Conservation (phyloP, 495 filamentous ascomycete genomes). For the Massariosphaeria phaeospora region DNA sequence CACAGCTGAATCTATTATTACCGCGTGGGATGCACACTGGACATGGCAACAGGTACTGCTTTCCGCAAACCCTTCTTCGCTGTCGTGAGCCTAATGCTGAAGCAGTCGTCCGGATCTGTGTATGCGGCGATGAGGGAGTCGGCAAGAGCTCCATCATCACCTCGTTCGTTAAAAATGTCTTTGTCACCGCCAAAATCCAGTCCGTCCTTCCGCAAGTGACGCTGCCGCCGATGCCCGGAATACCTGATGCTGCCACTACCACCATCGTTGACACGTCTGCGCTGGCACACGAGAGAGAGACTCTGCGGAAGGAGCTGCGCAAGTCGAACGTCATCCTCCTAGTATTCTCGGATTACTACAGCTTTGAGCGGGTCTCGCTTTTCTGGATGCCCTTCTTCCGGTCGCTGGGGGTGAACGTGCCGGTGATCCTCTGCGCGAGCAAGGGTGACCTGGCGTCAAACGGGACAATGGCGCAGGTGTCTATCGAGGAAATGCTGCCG, state of each 20-base stretch:
- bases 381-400: conserved; percentile 99
- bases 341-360: conserved; percentile 96
- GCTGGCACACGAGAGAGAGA: conserved; percentile 83
- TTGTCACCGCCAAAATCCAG: conserved; percentile 90
- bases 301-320: conserved; percentile 85
- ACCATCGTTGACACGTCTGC: conserved; percentile 96
- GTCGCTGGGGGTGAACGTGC: conserved; percentile 92
- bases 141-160: conserved; percentile 68
- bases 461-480: conserved; percentile 69
- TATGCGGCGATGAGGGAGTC: conserved; percentile 86
- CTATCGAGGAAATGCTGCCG: conserved; percentile 96
- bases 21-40: conserved; percentile 17
- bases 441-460: conserved; percentile 78
- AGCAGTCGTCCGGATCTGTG: conserved; percentile 93
- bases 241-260: conserved; percentile 90
- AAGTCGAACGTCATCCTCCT: conserved; percentile 97
- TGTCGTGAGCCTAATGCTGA: too few relatives aligned
- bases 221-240: conserved; percentile 80
- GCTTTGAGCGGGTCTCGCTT: conserved; percentile 92
- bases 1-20: too few relatives aligned
- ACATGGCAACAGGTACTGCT: conserved; percentile 32
- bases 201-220: conserved; percentile 90
- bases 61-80: too few relatives aligned
- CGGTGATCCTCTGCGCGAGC: conserved; percentile 93
- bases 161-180: conserved; percentile 86